Conservation (phyloP, 108 stramenopile genomes). For the Pseudonitzschia multiseries region DNA sequence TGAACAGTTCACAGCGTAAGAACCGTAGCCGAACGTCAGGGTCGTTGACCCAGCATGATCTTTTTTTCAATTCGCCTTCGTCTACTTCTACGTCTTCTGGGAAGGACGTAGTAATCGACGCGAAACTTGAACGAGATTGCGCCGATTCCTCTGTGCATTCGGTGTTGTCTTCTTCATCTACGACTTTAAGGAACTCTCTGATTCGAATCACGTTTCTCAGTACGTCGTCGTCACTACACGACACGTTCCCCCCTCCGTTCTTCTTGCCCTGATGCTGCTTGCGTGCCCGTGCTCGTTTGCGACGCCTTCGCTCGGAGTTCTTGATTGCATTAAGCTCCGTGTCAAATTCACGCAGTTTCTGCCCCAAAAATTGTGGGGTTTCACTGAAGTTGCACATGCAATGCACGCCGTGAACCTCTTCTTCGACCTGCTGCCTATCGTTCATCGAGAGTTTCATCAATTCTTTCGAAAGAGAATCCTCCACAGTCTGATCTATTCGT, state of each 20-base stretch:
- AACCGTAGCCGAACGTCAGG: constrained; percentile 23
- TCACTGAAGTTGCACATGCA: not conserved
- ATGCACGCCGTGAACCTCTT: constrained; percentile 1
- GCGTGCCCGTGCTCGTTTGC: not conserved
- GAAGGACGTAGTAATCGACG: not conserved
- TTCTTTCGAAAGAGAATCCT: not conserved
- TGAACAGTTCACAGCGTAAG: not conserved
- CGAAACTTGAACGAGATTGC: not conserved
- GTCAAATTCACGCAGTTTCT: not conserved
- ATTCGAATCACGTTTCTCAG: constrained; percentile 6
- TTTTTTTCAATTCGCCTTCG: not conserved
- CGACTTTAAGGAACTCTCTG: not conserved
- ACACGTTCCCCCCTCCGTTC: not conserved
- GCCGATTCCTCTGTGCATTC: not conserved
- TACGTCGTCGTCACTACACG: not conserved
- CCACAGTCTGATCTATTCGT: not conserved
- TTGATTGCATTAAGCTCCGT: not conserved
- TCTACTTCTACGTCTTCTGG: not conserved
- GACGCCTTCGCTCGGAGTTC: not conserved
- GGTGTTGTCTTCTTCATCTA: not conserved
- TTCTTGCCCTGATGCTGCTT: not conserved
- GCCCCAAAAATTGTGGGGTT: not conserved
- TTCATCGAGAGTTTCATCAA: constrained; percentile 9
- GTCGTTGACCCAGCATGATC: not conserved
- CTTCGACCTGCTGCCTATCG: not conserved